Percentiles rank a stretch among this genome's conserved stretches.
Conservation (phyloP, 1,284 basidiomycete species). For the Grifola frondosa region DNA sequence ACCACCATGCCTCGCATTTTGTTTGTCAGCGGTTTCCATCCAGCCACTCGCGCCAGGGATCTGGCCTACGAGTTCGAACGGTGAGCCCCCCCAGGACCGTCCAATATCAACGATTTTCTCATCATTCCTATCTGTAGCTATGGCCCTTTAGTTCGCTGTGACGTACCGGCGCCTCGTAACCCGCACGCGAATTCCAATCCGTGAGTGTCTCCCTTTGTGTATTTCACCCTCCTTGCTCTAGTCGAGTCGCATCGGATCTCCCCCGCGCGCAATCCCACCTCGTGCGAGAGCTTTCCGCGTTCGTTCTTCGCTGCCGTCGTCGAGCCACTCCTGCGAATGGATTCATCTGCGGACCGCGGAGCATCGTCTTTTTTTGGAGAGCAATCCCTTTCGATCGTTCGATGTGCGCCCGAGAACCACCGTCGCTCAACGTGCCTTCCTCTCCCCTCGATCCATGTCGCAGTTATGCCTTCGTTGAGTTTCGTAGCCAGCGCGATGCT, state of each 20-base stretch:
- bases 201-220: conserved; percentile 52
- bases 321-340: conserved; percentile 15
- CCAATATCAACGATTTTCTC: too few species aligned
- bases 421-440: conserved; percentile 65
- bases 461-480: conserved; percentile 93
- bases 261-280: conserved; percentile 13
- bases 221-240: conserved; percentile 26
- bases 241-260: conserved; percentile 31
- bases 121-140: conserved; percentile 43
- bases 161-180: conserved; percentile 84
- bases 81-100: conserved; percentile 44
- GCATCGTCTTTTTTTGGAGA: conserved; percentile 16
- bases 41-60: conserved; percentile 75
- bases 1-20: conserved; percentile 67
- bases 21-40: conserved; percentile 84
- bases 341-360: conserved; percentile 13
- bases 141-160: conserved; percentile 80
- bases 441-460: conserved; percentile 43
- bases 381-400: conserved; percentile 22
- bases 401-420: conserved; percentile 32
- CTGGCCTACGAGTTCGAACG: conserved; percentile 87
- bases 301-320: conserved; percentile 6
- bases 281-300: conserved; percentile 6
- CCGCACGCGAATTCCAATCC: conserved; percentile 69
- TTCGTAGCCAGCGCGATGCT: conserved; percentile 79